phyloP scores from a whole-genome alignment of 352 stramenopile genomes.

The Salisapilia sapeloensis region DNA sequence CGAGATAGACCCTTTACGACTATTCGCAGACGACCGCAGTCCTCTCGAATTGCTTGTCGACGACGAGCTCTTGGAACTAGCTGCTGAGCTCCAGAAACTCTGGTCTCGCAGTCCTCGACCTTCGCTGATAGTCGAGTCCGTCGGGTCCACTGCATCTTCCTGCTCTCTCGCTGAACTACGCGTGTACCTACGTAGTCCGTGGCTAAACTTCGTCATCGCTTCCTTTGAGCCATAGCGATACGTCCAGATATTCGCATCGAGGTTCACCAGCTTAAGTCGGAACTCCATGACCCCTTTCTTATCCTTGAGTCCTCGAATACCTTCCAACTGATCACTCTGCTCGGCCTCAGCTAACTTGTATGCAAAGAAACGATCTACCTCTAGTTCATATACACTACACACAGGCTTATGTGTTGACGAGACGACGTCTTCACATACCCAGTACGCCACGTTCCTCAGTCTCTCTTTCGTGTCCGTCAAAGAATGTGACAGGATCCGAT shows the following conservation, averaged over 20 bases:
- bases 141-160: too few species aligned
- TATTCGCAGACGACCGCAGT: too few species aligned
- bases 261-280: conserved; percentile 49
- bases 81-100: too few species aligned
- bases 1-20: too few species aligned
- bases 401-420: conserved; percentile 61
- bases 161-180: too few species aligned
- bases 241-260: conserved; percentile 66
- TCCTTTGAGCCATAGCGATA: too few species aligned
- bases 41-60: too few species aligned
- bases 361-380: conserved; percentile 56
- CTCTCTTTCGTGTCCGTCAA: conserved; percentile 39
- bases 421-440: conserved; percentile 41
- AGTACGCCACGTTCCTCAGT: conserved; percentile 37
- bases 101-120: too few species aligned
- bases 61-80: too few species aligned
- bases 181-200: too few species aligned
- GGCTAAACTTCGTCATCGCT: too few species aligned
- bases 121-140: too few species aligned
- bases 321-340: conserved; percentile 17
- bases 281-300: conserved; percentile 50
- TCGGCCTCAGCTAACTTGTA: conserved; percentile 44
- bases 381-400: conserved; percentile 51
- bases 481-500: conserved; percentile 29
- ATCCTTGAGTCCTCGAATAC: conserved; percentile 30